Evolutionary conservation across 2,329 filamentous ascomycete species (phyloP).

Genomic region (Saccharata proteae): DNA sequence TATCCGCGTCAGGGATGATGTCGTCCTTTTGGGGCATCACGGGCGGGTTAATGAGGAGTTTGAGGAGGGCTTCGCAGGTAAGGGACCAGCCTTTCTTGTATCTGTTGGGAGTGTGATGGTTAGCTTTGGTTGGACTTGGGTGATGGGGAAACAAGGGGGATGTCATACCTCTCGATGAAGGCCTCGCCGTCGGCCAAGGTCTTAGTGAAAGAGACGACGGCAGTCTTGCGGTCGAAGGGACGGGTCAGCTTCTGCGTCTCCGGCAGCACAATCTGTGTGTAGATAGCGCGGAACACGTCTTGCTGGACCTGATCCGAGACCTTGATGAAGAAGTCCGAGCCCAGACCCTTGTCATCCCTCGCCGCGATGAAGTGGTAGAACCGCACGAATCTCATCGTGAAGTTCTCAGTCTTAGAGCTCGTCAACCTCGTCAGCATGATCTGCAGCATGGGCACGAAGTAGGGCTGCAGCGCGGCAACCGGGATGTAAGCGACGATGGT

Average conservation of each 20-base stretch:
- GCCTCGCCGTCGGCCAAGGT: slow-evolving; percentile 75
- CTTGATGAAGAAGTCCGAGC: slow-evolving; percentile 81
- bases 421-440: slow-evolving; percentile 64
- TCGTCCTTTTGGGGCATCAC: slow-evolving; percentile 56
- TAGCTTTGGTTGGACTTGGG: too few relatives aligned
- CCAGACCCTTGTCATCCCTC: slow-evolving; percentile 66
- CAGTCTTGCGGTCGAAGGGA: slow-evolving; percentile 83
- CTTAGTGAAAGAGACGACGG: slow-evolving; percentile 86
- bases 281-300: slow-evolving; percentile 69
- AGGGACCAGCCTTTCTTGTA: slow-evolving; percentile 68
- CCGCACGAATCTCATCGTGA: slow-evolving; percentile 76
- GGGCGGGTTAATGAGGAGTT: slow-evolving; percentile 80
- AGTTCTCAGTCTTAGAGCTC: slow-evolving; percentile 68
- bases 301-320: slow-evolving; percentile 72
- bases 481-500: slow-evolving; percentile 62
- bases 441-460: slow-evolving; percentile 68
- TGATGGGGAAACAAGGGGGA: too few relatives aligned
- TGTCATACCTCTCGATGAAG: slow-evolving; percentile 58
- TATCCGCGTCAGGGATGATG: slow-evolving; percentile 72
- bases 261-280: slow-evolving; percentile 74
- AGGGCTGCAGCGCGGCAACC: slow-evolving; percentile 60
- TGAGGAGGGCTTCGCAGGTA: slow-evolving; percentile 80
- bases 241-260: slow-evolving; percentile 80
- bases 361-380: slow-evolving; percentile 92
- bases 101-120: slow-evolving; percentile 1